A percentile compares a stretch with the other conserved stretches of the same genome.
Conservation (phyloP, 768 basidiomycete genomes). For the Trametes punicea region DNA sequence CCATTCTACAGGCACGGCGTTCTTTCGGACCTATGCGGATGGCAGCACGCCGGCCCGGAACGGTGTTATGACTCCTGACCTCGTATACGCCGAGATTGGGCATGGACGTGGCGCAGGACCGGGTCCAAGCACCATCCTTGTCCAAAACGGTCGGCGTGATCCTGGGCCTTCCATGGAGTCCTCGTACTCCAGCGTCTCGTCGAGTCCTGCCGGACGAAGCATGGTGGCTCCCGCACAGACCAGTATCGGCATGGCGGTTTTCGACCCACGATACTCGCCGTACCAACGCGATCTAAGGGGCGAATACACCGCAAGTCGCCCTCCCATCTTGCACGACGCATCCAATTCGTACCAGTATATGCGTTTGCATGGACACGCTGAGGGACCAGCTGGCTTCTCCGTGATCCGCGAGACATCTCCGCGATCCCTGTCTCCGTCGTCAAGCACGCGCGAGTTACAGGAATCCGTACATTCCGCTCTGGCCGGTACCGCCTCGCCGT, state of each 20-base stretch:
- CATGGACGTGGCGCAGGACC: conserved; percentile 57
- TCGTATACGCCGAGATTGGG: conserved; percentile 73
- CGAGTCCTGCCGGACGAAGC: conserved; percentile 6
- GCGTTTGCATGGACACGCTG: conserved; percentile 11
- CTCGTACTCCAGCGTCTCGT: neutral
- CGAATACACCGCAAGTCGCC: conserved; percentile 9
- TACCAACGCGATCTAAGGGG: conserved; percentile 8
- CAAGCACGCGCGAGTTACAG: conserved; percentile 39
- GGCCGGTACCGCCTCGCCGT: conserved; percentile 12
- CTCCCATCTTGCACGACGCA: conserved; percentile 23
- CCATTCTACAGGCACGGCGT: conserved; percentile 53
- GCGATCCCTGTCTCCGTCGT: conserved; percentile 28
- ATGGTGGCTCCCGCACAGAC: neutral
- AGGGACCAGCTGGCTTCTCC: conserved; percentile 14
- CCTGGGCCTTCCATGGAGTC: conserved; percentile 1
- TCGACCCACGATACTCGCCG: conserved; percentile 5
- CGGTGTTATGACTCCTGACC: conserved; percentile 67
- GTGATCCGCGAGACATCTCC: conserved; percentile 18
- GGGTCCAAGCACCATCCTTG: conserved; percentile 19
- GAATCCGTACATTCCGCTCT: conserved; percentile 38
- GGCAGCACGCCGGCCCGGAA: conserved; percentile 33
- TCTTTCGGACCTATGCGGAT: conserved; percentile 59
- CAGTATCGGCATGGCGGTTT: conserved; percentile 15
- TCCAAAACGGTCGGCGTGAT: conserved; percentile 11
- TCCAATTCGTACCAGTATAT: conserved; percentile 24